phyloP scores from a whole-genome alignment of 179 eudicot genomes.

The Actinidia chinensis region DNA sequence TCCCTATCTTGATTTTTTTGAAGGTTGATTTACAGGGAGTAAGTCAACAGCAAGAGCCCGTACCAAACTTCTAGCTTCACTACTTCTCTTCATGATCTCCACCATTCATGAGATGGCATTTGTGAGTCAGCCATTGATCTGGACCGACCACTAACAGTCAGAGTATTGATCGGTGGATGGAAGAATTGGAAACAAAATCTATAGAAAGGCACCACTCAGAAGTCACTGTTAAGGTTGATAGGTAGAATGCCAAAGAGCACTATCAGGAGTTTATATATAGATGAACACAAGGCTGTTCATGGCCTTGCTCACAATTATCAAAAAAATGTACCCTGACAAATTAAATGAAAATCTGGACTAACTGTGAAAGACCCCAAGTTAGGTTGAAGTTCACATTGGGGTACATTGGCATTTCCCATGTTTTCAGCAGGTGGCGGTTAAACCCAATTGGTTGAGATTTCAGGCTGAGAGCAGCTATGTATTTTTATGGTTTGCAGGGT shows the following conservation, averaged over 20 bases:
- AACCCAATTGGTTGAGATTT: slow-evolving; percentile 64
- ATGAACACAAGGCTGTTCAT: slow-evolving; percentile 54
- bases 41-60: slow-evolving; percentile 50
- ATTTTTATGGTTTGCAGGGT: slow-evolving; percentile 47
- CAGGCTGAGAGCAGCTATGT: slow-evolving; percentile 38
- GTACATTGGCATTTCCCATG: slow-evolving; percentile 68
- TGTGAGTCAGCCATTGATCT: slow-evolving; percentile 36
- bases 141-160: slow-evolving; percentile 70
- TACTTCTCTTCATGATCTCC: slow-evolving; percentile 74
- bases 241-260: slow-evolving; percentile 50
- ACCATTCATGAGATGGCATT: slow-evolving; percentile 71
- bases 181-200: slow-evolving; percentile 60
- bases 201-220: slow-evolving; percentile 60
- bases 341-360: slow-evolving; percentile 63
- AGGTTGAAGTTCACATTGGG: slow-evolving; percentile 59
- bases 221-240: slow-evolving; percentile 43
- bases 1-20: slow-evolving; percentile 27
- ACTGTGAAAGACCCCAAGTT: slow-evolving; percentile 68
- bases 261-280: slow-evolving; percentile 59
- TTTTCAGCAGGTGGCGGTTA: slow-evolving; percentile 66
- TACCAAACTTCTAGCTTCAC: slow-evolving; percentile 66
- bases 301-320: slow-evolving; percentile 57
- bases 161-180: slow-evolving; percentile 35
- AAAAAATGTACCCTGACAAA: slow-evolving; percentile 67
- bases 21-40: slow-evolving; percentile 34